Conservation (phyloP, 2,329 filamentous ascomycete species). For the Botrytis tulipae region DNA sequence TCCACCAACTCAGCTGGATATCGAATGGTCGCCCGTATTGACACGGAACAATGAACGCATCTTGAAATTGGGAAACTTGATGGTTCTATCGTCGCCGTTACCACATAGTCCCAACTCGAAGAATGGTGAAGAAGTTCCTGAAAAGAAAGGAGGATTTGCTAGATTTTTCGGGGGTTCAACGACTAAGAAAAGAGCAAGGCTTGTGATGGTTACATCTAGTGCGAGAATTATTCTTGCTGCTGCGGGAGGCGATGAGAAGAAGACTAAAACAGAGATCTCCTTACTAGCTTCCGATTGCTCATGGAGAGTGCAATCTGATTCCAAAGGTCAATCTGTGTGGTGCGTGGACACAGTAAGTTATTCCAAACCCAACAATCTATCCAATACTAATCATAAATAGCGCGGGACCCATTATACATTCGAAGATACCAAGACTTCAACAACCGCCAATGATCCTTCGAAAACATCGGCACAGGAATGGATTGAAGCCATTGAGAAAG, state of each 20-base stretch:
- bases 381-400: slow-evolving; percentile 41
- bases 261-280: slow-evolving; percentile 89
- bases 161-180: slow-evolving; percentile 90
- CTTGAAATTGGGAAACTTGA: slow-evolving; percentile 85
- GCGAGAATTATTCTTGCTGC: slow-evolving; percentile 87
- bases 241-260: slow-evolving; percentile 92
- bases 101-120: slow-evolving; percentile 72
- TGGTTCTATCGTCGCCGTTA: slow-evolving; percentile 77
- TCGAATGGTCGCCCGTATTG: slow-evolving; percentile 96
- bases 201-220: slow-evolving; percentile 93
- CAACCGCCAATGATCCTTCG: slow-evolving; percentile 57
- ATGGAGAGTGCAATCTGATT: slow-evolving; percentile 78
- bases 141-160: slow-evolving; percentile 92
- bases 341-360: slow-evolving; percentile 84
- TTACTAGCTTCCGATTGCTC: slow-evolving; percentile 71
- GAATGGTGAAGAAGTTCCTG: slow-evolving; percentile 70
- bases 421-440: slow-evolving; percentile 79
- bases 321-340: slow-evolving; percentile 87
- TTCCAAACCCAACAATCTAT: not conserved
- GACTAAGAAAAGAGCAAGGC: slow-evolving; percentile 85
- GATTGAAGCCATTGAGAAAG: slow-evolving; percentile 84
- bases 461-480: slow-evolving; percentile 80
- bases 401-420: slow-evolving; percentile 88
- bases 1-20: slow-evolving; percentile 93
- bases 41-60: slow-evolving; percentile 91